Conservation (phyloP, 2,329 filamentous ascomycete species). For the Hypoxylon sp. region DNA sequence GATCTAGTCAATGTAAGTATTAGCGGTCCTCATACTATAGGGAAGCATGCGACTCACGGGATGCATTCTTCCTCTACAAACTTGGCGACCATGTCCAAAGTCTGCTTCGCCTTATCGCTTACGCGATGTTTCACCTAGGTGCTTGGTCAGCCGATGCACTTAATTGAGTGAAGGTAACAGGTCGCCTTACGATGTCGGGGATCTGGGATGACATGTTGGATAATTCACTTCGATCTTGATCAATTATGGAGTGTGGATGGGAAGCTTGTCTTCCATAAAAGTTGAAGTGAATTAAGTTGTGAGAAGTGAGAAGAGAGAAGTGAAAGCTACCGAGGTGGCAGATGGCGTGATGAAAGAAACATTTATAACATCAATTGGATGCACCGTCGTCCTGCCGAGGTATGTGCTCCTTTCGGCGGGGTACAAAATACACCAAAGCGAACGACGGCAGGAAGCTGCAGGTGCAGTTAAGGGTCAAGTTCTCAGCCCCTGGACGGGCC, state of each 20-base stretch:
- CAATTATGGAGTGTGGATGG: background rate
- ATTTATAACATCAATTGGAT: background rate
- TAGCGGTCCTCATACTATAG: slow-evolving; percentile 38
- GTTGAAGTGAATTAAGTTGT: slow-evolving; percentile 4
- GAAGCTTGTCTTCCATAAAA: background rate
- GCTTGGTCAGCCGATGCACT: slow-evolving; percentile 34
- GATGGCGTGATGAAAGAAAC: slow-evolving; percentile 15
- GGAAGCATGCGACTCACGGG: slow-evolving; percentile 64
- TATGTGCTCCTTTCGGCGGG: slow-evolving; percentile 34
- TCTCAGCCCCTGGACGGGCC: too few relatives aligned
- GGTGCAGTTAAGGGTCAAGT: slow-evolving; percentile 9
- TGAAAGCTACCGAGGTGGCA: slow-evolving; percentile 3
- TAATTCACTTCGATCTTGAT: slow-evolving; percentile 11
- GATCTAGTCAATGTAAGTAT: slow-evolving; percentile 62
- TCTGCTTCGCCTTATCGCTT: slow-evolving; percentile 86
- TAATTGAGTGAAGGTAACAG: slow-evolving; percentile 15
- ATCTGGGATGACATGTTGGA: slow-evolving; percentile 51
- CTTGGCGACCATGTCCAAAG: slow-evolving; percentile 88
- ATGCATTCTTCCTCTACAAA: slow-evolving; percentile 98
- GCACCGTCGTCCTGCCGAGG: slow-evolving; percentile 37
- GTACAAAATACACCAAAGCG: slow-evolving; percentile 6
- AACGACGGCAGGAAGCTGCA: background rate
- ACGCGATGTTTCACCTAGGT: slow-evolving; percentile 69
- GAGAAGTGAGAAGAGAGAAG: too few relatives aligned
- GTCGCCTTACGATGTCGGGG: slow-evolving; percentile 50